A percentile compares a stretch with the other conserved stretches of the same genome.
Conservation (phyloP, 179 eudicot genomes). For the Beta lomatogona region DNA sequence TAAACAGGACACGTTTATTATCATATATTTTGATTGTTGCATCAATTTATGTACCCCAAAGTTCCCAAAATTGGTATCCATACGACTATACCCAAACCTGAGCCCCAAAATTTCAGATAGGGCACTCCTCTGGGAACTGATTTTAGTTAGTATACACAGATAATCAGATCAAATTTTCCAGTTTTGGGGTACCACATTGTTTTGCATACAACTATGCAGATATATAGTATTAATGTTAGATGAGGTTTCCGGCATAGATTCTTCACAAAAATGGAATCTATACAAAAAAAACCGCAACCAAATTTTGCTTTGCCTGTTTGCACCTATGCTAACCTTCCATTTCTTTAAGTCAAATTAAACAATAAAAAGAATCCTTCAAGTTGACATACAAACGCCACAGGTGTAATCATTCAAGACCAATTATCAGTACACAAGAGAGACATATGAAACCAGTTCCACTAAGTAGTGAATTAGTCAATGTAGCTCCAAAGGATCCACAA, state of each 20-base stretch:
- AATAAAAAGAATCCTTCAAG: background rate
- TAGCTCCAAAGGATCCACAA: background rate
- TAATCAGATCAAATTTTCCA: background rate
- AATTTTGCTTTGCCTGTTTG: background rate
- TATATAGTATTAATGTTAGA: too few species aligned
- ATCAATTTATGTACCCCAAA: background rate
- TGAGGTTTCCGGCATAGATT: background rate
- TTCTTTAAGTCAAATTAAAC: background rate
- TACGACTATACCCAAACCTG: background rate
- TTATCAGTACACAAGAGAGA: too few species aligned
- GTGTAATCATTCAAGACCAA: too few species aligned
- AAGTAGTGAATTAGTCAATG: background rate
- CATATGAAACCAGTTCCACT: background rate
- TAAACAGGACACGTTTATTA: background rate
- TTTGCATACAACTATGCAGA: background rate
- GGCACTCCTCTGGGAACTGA: background rate
- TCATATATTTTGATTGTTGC: background rate
- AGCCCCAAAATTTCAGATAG: background rate
- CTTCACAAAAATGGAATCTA: background rate
- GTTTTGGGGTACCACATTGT: background rate
- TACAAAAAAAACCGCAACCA: background rate
- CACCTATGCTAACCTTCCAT: background rate
- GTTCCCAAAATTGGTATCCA: background rate
- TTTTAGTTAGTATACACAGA: background rate
- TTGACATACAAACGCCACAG: background rate